Conservation (phyloP, 2,329 filamentous ascomycete species). For the Alternaria burnsii region DNA sequence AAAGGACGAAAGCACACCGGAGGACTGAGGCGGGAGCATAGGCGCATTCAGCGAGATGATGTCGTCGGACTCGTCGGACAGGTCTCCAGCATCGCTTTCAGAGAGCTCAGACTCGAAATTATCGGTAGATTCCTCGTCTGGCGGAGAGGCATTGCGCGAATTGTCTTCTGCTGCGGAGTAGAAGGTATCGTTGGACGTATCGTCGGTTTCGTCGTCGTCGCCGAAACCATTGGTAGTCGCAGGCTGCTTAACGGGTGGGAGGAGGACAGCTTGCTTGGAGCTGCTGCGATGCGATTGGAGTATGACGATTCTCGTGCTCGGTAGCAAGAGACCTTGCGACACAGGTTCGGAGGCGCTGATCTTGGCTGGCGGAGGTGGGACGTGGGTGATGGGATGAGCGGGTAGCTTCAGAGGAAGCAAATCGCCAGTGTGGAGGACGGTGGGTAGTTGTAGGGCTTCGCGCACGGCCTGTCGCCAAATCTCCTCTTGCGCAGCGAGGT, state of each 20-base stretch:
- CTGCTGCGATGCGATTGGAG: slow-evolving; percentile 65
- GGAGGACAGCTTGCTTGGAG: slow-evolving; percentile 60
- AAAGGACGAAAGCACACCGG: slow-evolving; percentile 80
- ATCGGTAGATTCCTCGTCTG: slow-evolving; percentile 54
- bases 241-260: slow-evolving; percentile 55
- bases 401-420: slow-evolving; percentile 78
- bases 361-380: slow-evolving; percentile 82
- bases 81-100: slow-evolving; percentile 73
- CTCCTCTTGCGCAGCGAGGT: slow-evolving; percentile 42
- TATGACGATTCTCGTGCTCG: slow-evolving; percentile 84
- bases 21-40: slow-evolving; percentile 76
- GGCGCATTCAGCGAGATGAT: slow-evolving; percentile 90
- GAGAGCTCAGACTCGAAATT: slow-evolving; percentile 66
- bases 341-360: slow-evolving; percentile 95
- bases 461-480: slow-evolving; percentile 64
- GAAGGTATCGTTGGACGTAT: slow-evolving; percentile 89
- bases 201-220: slow-evolving; percentile 79
- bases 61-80: slow-evolving; percentile 92
- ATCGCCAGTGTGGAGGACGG: slow-evolving; percentile 85
- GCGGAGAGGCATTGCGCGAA: slow-evolving; percentile 51
- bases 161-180: slow-evolving; percentile 87
- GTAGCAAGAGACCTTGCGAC: slow-evolving; percentile 80
- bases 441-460: slow-evolving; percentile 74
- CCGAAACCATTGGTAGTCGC: slow-evolving; percentile 66
- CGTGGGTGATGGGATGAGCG: slow-evolving; percentile 85